phyloP scores from a whole-genome alignment of 2,329 filamentous ascomycete species.

The Furcasterigmium furcatum region DNA sequence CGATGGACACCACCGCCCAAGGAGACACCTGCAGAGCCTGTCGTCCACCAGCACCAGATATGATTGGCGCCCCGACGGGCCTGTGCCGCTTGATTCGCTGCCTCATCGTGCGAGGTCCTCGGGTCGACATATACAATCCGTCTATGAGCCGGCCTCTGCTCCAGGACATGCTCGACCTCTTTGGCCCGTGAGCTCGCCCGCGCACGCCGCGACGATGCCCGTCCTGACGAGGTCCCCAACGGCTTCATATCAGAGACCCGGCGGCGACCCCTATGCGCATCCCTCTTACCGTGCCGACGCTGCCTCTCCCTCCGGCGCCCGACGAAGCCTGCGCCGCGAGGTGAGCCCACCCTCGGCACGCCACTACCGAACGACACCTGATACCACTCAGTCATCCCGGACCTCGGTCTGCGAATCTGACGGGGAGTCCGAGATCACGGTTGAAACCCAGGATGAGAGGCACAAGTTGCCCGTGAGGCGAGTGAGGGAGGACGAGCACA shows the following conservation, averaged over 20 bases:
- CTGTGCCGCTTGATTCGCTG: conserved; percentile 24
- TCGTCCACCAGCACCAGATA: conserved; percentile 20
- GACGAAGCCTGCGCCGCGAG: conserved; percentile 21
- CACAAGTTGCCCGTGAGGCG: conserved; percentile 4
- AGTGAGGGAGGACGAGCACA: neutral
- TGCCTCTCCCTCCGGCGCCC: conserved; percentile 20
- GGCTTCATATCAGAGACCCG: neutral
- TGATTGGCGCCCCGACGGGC: conserved; percentile 24
- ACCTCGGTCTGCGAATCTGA: conserved; percentile 34
- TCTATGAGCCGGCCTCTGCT: conserved; percentile 24
- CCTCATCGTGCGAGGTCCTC: conserved; percentile 23
- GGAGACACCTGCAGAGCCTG: conserved; percentile 4
- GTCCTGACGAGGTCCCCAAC: conserved; percentile 7
- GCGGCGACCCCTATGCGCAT: conserved; percentile 3
- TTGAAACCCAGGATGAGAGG: conserved; percentile 27
- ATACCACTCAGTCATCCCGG: conserved; percentile 28
- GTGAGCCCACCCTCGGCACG: conserved; percentile 29
- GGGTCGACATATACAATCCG: conserved; percentile 22
- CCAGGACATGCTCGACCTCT: conserved; percentile 14
- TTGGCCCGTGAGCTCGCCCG: conserved; percentile 4
- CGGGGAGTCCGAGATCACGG: conserved; percentile 31
- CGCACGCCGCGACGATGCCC: conserved; percentile 10
- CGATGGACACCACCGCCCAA: conserved; percentile 6
- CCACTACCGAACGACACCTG: conserved; percentile 31
- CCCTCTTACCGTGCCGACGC: conserved; percentile 10